Evolutionary conservation across 306 rosid genomes (phyloP), one percentile per base, ranked within the genome.

Genomic region (Begonia loranthoides): DNA sequence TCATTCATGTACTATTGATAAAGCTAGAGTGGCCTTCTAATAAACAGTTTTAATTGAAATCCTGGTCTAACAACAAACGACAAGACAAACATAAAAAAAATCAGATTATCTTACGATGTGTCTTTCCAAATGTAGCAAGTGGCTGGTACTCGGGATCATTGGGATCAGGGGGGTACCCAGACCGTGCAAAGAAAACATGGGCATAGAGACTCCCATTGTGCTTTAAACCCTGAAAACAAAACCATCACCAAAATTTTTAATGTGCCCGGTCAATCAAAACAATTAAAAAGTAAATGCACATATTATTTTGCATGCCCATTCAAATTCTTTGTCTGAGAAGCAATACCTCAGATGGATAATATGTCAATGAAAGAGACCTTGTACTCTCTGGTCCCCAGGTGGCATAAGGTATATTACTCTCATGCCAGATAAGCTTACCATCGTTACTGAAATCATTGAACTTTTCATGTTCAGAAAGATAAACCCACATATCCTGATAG

Each of bases 401-500:
- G 1, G 95, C 88, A 68, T 78, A 90, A 0, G 94, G 99, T 46
- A 90, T 80, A 61, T 79, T 75, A 52, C 79, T 76, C 74, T 90
- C 94, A 41, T 90, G 99, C 95, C 99, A 90, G n/a, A 76, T 53
- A 66, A 90, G 92, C 41, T 84, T 80, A 53, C 39, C 44, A 62
- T 89, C 97, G 65, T 54, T 45, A 49, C 83, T 79, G 50, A 89
- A 85, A 49, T 89, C 97, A 17, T 70, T 72, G 71, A 89, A 85
- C 71, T 76, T 79, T 53, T 85, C 87, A 13, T 56, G 66, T 73
- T 85, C 95, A 1, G 90, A 78, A 50, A 90, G 63, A 74, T 86
- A 90, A 21, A 90, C 28, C 99, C 99, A 90, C 99, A 90, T 78
- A 60, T 90, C 99, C 97, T 88, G 79, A 56, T 28, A 28, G 9